Evolutionary conservation across 345 rosid genomes (phyloP), one percentile per base, ranked within the genome.

Genomic region (Nephelium lappaceum): DNA sequence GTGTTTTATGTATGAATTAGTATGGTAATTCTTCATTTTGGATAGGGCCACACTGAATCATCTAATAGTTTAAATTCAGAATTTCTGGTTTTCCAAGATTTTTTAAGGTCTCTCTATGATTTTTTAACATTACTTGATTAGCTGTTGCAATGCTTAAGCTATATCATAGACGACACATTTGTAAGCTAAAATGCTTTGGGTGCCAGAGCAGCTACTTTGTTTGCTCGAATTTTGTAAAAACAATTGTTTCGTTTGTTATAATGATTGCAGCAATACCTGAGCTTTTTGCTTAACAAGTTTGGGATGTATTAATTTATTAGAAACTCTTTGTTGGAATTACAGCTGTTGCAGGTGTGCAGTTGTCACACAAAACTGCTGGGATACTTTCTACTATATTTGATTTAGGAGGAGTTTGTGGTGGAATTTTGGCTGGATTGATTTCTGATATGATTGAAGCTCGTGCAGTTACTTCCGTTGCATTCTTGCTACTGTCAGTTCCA

Each of bases 331-430:
- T 53, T 81, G 66, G 78, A 82, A 74, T 64, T 84, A 77, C 80
- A 92, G 98, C 93, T 85, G 93, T 95, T 78, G 97, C 94, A 4
- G 98, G 96, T 27, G 89, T 90, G 53, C 88, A 90, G 84, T 71
- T 93, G 79, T 91, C 98, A 4, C 96, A 91, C 71, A 92, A 93
- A 80, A 87, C 90, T 45, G 98, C 97, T 1, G 97, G 99, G 8
- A 90, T 90, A 78, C 95, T 95, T 23, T 95, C 97, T 4, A 85
- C 97, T 1, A 66, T 95, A 55, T 95, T 91, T 12, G 98, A 95
- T 77, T 71, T 91, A 8, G 97, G 96, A 81, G 99, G 97, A 80
- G 92, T 93, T n/a, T 76, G 90, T 61, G 97, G 98, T 66, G 97
- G 99, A 71, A 83, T 92, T 70, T 82, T 86, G 77, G 97, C 98